A percentile compares a stretch with the other conserved stretches of the same genome.
Conservation (phyloP, 78 protist species). For the Dictyostelium firmibasis region DNA sequence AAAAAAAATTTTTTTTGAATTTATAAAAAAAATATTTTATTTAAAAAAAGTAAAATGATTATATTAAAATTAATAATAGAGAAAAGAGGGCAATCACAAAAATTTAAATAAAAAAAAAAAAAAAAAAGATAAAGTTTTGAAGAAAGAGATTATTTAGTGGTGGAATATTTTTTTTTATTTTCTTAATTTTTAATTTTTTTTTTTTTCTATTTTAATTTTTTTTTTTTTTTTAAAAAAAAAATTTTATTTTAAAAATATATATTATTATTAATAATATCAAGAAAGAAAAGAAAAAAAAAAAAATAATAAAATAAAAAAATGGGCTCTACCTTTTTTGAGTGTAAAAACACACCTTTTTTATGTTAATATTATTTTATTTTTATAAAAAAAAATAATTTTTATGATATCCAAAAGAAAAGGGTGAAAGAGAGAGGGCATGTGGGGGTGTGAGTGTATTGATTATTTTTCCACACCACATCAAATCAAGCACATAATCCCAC, state of each 20-base stretch:
- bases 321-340: neutral
- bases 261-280: neutral
- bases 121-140: neutral
- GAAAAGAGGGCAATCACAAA: neutral
- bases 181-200: too few species aligned
- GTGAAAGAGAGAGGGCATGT: neutral
- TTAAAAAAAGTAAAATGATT: neutral
- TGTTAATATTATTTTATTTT: neutral
- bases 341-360: neutral
- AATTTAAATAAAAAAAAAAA: neutral
- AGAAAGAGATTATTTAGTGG: neutral
- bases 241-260: too few species aligned
- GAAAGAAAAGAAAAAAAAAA: neutral
- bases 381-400: too few species aligned
- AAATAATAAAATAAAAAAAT: neutral
- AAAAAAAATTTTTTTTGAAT: neutral
- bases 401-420: neutral
- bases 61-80: neutral
- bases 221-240: neutral
- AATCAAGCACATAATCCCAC: neutral
- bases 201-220: too few species aligned
- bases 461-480: neutral
- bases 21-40: neutral
- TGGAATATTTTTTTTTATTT: neutral
- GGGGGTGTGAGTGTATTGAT: neutral